Conservation (phyloP, 306 rosid genomes). For the Dryas alaskensis region DNA sequence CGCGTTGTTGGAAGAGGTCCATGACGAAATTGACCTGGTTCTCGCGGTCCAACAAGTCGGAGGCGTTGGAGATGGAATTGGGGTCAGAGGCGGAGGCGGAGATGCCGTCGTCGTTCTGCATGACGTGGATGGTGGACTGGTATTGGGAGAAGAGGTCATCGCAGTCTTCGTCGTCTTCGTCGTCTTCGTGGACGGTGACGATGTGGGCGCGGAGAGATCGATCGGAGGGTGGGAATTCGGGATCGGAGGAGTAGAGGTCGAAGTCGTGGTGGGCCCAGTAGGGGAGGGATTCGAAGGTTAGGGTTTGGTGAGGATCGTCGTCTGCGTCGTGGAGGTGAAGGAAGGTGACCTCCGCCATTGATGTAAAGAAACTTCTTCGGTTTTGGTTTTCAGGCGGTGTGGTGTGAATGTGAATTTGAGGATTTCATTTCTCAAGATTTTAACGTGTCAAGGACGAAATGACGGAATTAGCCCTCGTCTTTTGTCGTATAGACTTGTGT, state of each 20-base stretch:
- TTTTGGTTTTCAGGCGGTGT: not conserved
- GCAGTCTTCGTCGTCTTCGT: not conserved
- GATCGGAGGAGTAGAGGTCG: slow-evolving; percentile 45
- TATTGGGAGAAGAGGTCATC: slow-evolving; percentile 18
- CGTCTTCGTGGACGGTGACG: slow-evolving; percentile 16
- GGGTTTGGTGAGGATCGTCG: slow-evolving; percentile 37
- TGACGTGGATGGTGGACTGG: slow-evolving; percentile 19
- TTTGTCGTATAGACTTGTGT: not conserved
- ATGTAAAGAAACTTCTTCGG: no score
- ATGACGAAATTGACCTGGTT: slow-evolving; percentile 69
- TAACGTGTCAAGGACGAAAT: not conserved
- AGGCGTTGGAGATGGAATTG: slow-evolving; percentile 32
- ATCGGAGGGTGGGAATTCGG: slow-evolving; percentile 37
- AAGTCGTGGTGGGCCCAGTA: slow-evolving; percentile 35
- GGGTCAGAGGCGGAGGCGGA: slow-evolving; percentile 26
- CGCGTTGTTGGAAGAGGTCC: slow-evolving; percentile 88
- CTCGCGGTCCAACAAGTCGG: slow-evolving; percentile 46
- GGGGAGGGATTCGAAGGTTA: slow-evolving; percentile 29
- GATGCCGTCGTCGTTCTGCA: slow-evolving; percentile 12
- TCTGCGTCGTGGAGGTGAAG: slow-evolving; percentile 38
- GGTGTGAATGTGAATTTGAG: not conserved
- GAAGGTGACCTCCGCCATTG: slow-evolving; percentile 54
- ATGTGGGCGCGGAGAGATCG: slow-evolving; percentile 16
- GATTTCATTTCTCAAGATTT: not conserved
- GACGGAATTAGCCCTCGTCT: not conserved